Evolutionary conservation across 1,139 yeast species (phyloP), one percentile per base, ranked within the genome.

Genomic region (Entelexis paramagnoliae): DNA sequence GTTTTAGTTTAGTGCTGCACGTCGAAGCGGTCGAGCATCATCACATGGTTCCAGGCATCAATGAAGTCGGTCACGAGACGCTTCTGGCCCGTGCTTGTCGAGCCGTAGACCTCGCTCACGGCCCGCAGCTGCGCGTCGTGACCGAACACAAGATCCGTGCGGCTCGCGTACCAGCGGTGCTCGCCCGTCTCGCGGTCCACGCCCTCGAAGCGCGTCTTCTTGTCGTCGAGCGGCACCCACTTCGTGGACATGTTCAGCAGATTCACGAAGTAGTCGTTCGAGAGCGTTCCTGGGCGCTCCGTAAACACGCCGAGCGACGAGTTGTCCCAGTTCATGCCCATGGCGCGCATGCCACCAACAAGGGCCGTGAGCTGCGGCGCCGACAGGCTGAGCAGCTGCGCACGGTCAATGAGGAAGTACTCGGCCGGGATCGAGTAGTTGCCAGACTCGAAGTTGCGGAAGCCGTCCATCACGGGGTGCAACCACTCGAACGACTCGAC

Each of bases 1-100:
- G n/a, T 4, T 14, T 9, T 19, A 35, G 11, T 10, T 14, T 16
- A 38, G 19, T 19, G 10, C 19, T 36, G 43, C 14, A 36, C 17
- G 8, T 66, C 58, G 35, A 47, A 55, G 33, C 58, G 54, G 36
- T 55, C 58, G 26, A 51, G 55, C 53, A 45, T 51, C 58, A 55
- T 55, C 14, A 55, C 58, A 29, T 55, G 33, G 52, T 54, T 30
- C 58, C 58, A 55, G 6, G 58, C 58, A 14, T 41, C 46, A 32
- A 55, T 19, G 51, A 55, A 55, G 51, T 55, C 58, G 14, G 38
- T 48, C 20, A 54, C 48, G 38, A 55, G 50, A 9, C 58, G 53
- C 33, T 32, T 30, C 33, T 54, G 39, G 42, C 52, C 54, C 22
- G 53, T 51, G 13, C 46, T 26, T 1, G 32, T 42, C 4, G 52